These are phyloP conservation scores for Rhodotorula graminis DNA, from an alignment of 768 basidiomycete species.

Conservation along the genomic window DNA sequence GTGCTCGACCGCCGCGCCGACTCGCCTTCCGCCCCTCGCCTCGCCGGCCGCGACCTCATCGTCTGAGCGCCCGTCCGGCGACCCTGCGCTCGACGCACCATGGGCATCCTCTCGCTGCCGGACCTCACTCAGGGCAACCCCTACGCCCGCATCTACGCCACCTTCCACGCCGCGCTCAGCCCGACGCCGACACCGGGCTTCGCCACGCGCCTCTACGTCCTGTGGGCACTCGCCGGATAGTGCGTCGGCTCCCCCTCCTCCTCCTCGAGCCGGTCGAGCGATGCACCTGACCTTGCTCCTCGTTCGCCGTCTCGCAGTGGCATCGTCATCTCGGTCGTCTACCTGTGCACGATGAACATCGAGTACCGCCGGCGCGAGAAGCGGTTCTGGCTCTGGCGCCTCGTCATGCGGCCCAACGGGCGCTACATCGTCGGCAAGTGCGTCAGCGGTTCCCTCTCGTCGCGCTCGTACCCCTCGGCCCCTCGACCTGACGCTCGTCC, in stretches of 20 bases:
- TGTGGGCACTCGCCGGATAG: constrained; percentile 9
- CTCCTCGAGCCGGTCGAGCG: background rate
- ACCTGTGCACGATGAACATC: background rate
- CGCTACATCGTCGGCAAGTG: constrained; percentile 17
- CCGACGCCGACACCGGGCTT: background rate
- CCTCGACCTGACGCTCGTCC: background rate
- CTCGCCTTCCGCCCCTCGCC: too few relatives aligned
- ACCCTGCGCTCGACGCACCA: background rate
- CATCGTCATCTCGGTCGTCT: background rate
- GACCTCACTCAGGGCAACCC: background rate
- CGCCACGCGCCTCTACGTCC: background rate
- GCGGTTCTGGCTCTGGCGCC: constrained; percentile 7
- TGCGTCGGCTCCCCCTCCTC: background rate
- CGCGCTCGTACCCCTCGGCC: too few relatives aligned
- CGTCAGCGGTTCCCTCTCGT: background rate
- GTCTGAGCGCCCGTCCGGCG: background rate
- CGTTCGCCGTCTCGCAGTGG: background rate
- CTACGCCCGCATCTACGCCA: background rate
- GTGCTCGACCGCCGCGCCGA: too few relatives aligned
- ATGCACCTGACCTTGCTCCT: too few relatives aligned
- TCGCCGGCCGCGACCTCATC: background rate
- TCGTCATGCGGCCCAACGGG: constrained; percentile 1
- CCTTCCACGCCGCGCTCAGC: background rate
- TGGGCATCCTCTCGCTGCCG: background rate
- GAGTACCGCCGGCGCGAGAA: constrained; percentile 9